Evolutionary conservation across 805 yeast genomes (phyloP).

Genomic region (Hermanozyma aechmeae): DNA sequence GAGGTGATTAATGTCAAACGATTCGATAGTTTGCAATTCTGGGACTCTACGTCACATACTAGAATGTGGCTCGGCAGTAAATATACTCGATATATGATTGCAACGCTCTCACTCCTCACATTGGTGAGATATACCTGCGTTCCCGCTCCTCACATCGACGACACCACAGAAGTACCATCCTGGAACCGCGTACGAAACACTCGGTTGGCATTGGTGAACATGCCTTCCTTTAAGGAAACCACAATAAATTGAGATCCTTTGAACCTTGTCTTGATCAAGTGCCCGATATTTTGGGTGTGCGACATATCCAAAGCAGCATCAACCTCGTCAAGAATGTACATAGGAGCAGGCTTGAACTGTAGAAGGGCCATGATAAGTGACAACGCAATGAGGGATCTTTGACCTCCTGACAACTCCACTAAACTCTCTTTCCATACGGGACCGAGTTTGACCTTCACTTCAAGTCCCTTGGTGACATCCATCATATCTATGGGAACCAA

Average conservation of each 20-base stretch:
- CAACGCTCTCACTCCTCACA: too few relatives aligned
- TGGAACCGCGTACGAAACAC: slow-evolving; percentile 90
- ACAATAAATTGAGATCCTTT: slow-evolving; percentile 95
- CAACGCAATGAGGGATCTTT: slow-evolving; percentile 85
- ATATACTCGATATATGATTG: too few relatives aligned
- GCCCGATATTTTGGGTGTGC: slow-evolving; percentile 97
- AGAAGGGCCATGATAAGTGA: slow-evolving; percentile 86
- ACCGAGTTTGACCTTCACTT: slow-evolving; percentile 83
- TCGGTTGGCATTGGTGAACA: slow-evolving; percentile 95
- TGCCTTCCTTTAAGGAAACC: slow-evolving; percentile 94
- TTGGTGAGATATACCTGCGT: neutral
- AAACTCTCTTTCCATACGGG: slow-evolving; percentile 92
- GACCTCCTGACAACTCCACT: slow-evolving; percentile 96
- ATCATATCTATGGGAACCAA: slow-evolving; percentile 72
- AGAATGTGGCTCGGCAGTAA: too few relatives aligned
- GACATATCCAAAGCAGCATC: slow-evolving; percentile 97
- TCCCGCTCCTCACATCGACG: slow-evolving; percentile 58
- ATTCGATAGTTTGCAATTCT: too few relatives aligned
- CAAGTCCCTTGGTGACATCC: slow-evolving; percentile 84
- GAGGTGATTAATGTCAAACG: too few relatives aligned
- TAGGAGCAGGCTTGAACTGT: slow-evolving; percentile 96
- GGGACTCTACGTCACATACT: too few relatives aligned
- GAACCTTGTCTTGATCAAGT: slow-evolving; percentile 87
- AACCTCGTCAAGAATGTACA: slow-evolving; percentile 95
- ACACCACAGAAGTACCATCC: slow-evolving; percentile 92